phyloP scores from a whole-genome alignment of 2,329 filamentous ascomycete species.

The Calonectria henricotiae region DNA sequence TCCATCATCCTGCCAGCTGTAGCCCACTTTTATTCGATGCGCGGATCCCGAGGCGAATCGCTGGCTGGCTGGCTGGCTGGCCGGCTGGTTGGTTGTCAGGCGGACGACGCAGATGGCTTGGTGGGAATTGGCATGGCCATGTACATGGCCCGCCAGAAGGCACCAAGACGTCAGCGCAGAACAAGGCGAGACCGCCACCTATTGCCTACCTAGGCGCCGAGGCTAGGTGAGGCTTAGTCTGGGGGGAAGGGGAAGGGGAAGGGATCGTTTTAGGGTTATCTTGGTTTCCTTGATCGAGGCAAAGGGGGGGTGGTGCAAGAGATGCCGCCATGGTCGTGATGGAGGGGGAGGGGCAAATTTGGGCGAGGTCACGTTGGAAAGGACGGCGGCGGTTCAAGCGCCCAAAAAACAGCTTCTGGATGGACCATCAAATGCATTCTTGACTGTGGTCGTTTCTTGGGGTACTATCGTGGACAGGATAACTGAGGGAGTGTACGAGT shows the following conservation, averaged over 20 bases:
- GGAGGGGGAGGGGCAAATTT: slow-evolving; percentile 14
- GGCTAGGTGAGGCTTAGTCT: slow-evolving; percentile 22
- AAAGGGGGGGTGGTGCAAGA: neutral
- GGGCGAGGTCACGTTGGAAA: neutral
- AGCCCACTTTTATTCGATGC: slow-evolving; percentile 4
- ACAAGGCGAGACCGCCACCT: neutral
- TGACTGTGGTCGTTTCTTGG: slow-evolving; percentile 13
- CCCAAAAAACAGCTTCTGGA: neutral
- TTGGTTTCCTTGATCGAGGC: slow-evolving; percentile 18
- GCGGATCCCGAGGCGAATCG: slow-evolving; percentile 5
- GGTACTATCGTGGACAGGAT: slow-evolving; percentile 16
- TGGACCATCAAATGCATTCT: slow-evolving; percentile 22
- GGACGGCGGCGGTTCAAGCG: slow-evolving; percentile 10
- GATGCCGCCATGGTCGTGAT: slow-evolving; percentile 23
- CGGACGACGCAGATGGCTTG: neutral
- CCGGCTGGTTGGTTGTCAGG: neutral
- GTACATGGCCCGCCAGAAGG: neutral
- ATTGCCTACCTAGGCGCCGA: slow-evolving; percentile 21
- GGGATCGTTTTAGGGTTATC: slow-evolving; percentile 29
- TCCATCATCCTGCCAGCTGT: neutral
- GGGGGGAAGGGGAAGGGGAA: neutral
- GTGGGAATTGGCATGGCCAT: neutral
- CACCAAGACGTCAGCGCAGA: neutral
- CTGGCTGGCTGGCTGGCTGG: neutral
- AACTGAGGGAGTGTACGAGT: slow-evolving; percentile 19